Evolutionary conservation across 2,329 filamentous ascomycete species (phyloP).

Genomic region (Hypoxylon sp.): DNA sequence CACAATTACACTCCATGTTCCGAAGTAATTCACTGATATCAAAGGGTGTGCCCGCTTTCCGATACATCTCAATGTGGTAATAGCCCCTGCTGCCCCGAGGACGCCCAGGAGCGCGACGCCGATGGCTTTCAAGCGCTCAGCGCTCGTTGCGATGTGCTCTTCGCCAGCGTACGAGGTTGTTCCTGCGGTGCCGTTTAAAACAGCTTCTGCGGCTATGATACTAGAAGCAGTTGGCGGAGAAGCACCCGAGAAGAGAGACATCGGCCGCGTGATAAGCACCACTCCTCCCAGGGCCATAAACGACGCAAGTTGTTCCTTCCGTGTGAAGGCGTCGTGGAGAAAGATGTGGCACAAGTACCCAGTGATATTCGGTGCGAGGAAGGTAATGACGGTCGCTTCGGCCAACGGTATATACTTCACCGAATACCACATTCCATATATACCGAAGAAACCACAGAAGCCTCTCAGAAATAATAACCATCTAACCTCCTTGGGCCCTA

Average conservation of each 20-base stretch:
- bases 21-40: conserved; percentile 90
- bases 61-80: conserved; percentile 83
- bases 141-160: conserved; percentile 65
- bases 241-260: conserved; percentile 56
- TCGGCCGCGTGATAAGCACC: conserved; percentile 83
- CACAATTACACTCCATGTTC: conserved; percentile 77
- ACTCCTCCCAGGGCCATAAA: conserved; percentile 84
- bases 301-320: conserved; percentile 81
- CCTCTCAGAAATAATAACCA: conserved; percentile 78
- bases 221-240: conserved; percentile 35
- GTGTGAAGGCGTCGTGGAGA: conserved; percentile 82
- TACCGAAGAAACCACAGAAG: conserved; percentile 80
- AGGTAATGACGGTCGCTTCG: conserved; percentile 91
- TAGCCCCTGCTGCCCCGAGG: conserved; percentile 80
- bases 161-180: conserved; percentile 47
- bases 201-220: conserved; percentile 43
- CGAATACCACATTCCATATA: conserved; percentile 80
- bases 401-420: conserved; percentile 77
- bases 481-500: conserved; percentile 77
- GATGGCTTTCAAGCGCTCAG: conserved; percentile 79
- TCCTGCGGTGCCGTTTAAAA: conserved; percentile 34
- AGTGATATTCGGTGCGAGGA: conserved; percentile 83
- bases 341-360: conserved; percentile 85
- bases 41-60: conserved; percentile 84
- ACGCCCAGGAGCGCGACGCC: conserved; percentile 82